phyloP scores from a whole-genome alignment of 192 early-diverging fungal genomes.

The Entomortierella chlamydospora region DNA sequence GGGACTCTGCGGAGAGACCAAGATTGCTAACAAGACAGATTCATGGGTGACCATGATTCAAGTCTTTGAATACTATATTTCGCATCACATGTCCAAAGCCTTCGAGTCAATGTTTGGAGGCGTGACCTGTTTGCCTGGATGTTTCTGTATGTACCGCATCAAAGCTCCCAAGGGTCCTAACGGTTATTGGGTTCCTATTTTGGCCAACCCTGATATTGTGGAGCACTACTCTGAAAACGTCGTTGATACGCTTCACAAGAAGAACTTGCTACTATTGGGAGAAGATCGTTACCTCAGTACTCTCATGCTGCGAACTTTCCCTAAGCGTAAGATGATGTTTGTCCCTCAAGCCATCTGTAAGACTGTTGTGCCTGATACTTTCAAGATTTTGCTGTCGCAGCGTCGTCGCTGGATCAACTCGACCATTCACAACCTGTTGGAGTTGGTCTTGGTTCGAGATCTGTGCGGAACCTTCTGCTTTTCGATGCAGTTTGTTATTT shows the following conservation, averaged over 20 bases:
- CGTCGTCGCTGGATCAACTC: conserved; percentile 95
- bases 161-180: conserved; percentile 79
- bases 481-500: conserved; percentile 95
- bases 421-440: conserved; percentile 92
- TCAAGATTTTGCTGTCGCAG: conserved; percentile 84
- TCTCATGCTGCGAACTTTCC: conserved; percentile 84
- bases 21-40: conserved; percentile 92
- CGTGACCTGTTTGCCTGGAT: conserved; percentile 94
- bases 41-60: conserved; percentile 94
- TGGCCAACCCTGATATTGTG: conserved; percentile 88
- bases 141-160: conserved; percentile 97
- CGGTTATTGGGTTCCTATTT: conserved; percentile 76
- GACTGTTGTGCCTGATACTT: conserved; percentile 84
- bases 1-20: conserved; percentile 96
- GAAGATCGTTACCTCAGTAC: conserved; percentile 89
- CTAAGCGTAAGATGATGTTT: conserved; percentile 85
- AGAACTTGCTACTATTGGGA: conserved; percentile 84
- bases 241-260: conserved; percentile 81
- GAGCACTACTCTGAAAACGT: conserved; percentile 80
- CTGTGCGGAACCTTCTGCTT: conserved; percentile 95
- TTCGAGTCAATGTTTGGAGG: conserved; percentile 96
- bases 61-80: conserved; percentile 98
- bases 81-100: conserved; percentile 90
- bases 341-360: conserved; percentile 83
- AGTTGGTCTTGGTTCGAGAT: conserved; percentile 87